A percentile compares a stretch with the other conserved stretches of the same genome.
These are phyloP conservation scores for Angomonas ambiguus DNA, from an alignment of 208 protist species.

Conservation along the genomic window DNA sequence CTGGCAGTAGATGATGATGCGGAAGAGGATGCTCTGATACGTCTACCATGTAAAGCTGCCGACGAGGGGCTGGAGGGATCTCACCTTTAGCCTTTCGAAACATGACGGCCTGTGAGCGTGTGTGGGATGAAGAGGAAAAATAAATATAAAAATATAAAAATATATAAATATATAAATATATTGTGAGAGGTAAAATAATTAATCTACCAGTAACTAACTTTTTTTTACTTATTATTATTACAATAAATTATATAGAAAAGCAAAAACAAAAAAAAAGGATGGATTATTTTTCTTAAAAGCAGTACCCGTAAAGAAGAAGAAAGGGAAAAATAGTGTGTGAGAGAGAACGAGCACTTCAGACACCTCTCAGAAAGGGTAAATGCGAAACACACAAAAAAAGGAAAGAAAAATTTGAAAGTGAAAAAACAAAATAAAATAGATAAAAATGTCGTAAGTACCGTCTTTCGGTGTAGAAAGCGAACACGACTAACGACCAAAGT, in stretches of 20 bases:
- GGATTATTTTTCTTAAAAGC: neutral
- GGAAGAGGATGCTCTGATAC: neutral
- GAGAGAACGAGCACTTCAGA: no score
- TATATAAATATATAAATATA: no score
- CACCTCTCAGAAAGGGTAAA: neutral
- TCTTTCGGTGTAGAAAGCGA: neutral
- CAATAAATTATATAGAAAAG: conserved; percentile 4
- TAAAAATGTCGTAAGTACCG: neutral
- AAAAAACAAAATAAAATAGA: neutral
- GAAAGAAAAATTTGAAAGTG: conserved; percentile 6
- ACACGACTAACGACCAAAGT: neutral
- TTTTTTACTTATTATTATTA: no score
- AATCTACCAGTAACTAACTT: no score
- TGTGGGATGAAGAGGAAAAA: no score
- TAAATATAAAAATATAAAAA: no score
- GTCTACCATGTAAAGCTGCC: conserved; percentile 1
- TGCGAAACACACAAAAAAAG: neutral
- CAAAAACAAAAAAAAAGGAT: conserved; percentile 8
- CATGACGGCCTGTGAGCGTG: no score
- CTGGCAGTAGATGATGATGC: no score
- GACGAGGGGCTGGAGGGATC: conserved; percentile 2
- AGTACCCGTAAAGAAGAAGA: no score
- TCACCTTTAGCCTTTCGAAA: no score
- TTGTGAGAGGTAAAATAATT: no score
- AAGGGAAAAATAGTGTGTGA: no score